Evolutionary conservation across 805 yeast genomes (phyloP), one percentile per base, ranked within the genome.

Genomic region (Pichia paraexigua): DNA sequence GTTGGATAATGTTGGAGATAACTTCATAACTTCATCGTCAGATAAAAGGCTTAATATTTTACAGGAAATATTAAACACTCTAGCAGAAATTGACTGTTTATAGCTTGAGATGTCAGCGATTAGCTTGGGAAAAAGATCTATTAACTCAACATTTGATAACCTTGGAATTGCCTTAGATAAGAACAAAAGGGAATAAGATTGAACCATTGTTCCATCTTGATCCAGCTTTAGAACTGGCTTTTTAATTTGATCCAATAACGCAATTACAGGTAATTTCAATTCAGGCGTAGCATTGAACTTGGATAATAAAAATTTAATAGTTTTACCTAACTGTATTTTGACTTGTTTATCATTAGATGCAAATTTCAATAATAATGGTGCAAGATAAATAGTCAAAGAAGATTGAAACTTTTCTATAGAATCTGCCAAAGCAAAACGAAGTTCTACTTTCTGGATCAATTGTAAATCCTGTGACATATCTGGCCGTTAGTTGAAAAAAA

Each of bases 351-450:
- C 78, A 3, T 83, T 77, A 17, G 97, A 89, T 2, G 85, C 78
- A 48, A 91, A 73, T 63, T 92, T 92, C 55, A 91, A 70, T 37
- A 92, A 68, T 27, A 92, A 63, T 1, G 99, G 97, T 1, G 88
- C 75, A 43, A 92, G 71, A 61, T 85, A 92, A 0, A 78, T 66
- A 12, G 74, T 72, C 41, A 94, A 63, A 6, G 83, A 68, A 2
- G 75, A 62, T 60, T 85, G 83, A 50, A 90, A 76, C 60, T 85
- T 85, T 2, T 67, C 73, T 45, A 83, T 85, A 0, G 83, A 71
- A 46, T 78, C 79, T 0, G 97, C 87, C 42, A 92, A 69, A 1
- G 95, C 92, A 20, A 92, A 73, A 41, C 88, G 72, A 46, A 91
- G 76, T 65, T 91, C 97, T 1, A 87, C 97, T 62, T 83, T 85